Conservation (phyloP, 2,329 filamentous ascomycete species). For the Neurospora sp. region DNA sequence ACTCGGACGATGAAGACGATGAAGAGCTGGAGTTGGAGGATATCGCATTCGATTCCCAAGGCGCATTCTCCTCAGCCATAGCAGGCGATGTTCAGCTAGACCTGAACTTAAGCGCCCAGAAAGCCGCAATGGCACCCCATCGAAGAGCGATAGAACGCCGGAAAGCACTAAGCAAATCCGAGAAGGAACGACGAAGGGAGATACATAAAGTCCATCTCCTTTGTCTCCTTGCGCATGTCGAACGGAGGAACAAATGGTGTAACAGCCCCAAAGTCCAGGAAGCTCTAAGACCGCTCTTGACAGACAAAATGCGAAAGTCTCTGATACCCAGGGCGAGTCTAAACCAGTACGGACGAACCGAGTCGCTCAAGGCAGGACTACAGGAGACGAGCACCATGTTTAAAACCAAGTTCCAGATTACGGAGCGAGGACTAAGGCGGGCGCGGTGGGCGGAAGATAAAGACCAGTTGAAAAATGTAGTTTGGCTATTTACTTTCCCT, state of each 20-base stretch:
- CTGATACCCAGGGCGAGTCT: constrained; percentile 59
- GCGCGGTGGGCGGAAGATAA: constrained; percentile 66
- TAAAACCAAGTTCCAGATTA: constrained; percentile 59
- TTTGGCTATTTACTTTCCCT: constrained; percentile 11
- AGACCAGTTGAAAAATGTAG: constrained; percentile 48
- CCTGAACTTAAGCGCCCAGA: constrained; percentile 42
- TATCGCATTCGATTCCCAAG: constrained; percentile 29
- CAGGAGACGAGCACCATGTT: constrained; percentile 58
- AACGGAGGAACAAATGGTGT: constrained; percentile 79
- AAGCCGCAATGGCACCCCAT: constrained; percentile 23
- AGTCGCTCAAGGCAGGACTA: constrained; percentile 72
- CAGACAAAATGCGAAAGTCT: constrained; percentile 53
- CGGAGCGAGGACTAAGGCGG: constrained; percentile 57
- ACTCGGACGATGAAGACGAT: constrained; percentile 34
- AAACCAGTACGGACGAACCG: constrained; percentile 65
- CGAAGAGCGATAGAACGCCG: constrained; percentile 30
- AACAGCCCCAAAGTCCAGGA: constrained; percentile 63
- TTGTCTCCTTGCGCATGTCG: constrained; percentile 69
- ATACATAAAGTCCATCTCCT: constrained; percentile 83
- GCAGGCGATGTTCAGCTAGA: constrained; percentile 27
- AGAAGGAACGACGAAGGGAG: constrained; percentile 51
- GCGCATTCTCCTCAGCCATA: constrained; percentile 9
- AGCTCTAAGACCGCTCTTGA: constrained; percentile 53
- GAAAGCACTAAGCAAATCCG: constrained; percentile 43
- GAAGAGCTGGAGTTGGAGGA: constrained; percentile 39